Base-by-base conservation (phyloP, 1,284 basidiomycete genomes). In the Amylostereum areolatum region DNA sequence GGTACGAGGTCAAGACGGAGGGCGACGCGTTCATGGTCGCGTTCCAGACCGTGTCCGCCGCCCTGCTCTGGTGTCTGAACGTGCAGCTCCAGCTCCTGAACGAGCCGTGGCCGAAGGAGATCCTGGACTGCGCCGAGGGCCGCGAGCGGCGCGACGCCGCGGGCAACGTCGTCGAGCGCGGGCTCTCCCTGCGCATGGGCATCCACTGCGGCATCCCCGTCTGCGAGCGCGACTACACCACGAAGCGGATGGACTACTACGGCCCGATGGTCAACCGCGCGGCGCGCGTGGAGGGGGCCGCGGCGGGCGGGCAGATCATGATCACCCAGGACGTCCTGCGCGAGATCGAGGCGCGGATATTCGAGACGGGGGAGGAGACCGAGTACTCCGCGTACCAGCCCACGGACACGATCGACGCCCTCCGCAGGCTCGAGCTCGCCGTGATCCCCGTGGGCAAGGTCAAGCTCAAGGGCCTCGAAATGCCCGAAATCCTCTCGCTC, bases 1-100 rank as follows among this genome's bases (percentile, higher is more conserved):
- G 97, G 0, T 99, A 98, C 68, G 95, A 99, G 69, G 96, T 98
- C 61, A 99, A 99, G 70, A 99, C 97, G 24, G 97, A 99, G 85
- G 97, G 97, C 34, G 97, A 99, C 62, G 87, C 96, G 0, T 99
- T 99, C 74, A 97, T 99, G 91, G 95, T 96, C 44, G 95, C 94
- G 12, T 99, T 99, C 78, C 89, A 90, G 7, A 90, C 84, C 4
- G 83, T 94, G 6, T 77, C 92, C 3, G 80, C 91, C 0, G 97
- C 93, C 0, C 67, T 99, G 35, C 83, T 94, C 73, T 99, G 93
- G 92, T 90, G 88, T 59, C 78, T 98, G 63, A 85, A 81, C 37
- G 92, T 96, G 35, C 97, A 99, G 68, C 71, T 87, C 39, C 83
- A 89, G 58, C 75, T 99, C 12, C 74, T 98, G 37, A 75, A 85